Conservation (phyloP, 495 filamentous ascomycete genomes). For the Daldinia vernicosa region DNA sequence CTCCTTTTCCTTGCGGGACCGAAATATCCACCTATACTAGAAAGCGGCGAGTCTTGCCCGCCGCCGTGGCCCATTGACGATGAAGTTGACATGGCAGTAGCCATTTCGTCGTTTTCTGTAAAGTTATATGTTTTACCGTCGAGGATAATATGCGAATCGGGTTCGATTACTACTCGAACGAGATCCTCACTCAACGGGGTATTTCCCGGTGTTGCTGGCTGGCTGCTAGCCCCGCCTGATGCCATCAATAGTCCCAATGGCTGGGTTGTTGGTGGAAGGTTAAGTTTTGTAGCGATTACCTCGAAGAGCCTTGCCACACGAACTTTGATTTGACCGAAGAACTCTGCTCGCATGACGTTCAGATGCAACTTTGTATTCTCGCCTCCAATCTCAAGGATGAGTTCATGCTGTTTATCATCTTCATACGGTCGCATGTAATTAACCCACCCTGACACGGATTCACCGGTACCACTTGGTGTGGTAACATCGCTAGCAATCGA, state of each 20-base stretch:
- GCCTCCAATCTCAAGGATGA: slow-evolving; percentile 80
- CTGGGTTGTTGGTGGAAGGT: slow-evolving; percentile 68
- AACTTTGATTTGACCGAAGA: slow-evolving; percentile 72
- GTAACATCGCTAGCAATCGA: slow-evolving; percentile 64
- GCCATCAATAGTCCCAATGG: slow-evolving; percentile 75
- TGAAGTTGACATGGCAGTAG: slow-evolving; percentile 44
- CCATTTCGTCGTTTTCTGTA: slow-evolving; percentile 41
- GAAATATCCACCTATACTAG: slow-evolving; percentile 30
- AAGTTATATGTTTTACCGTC: slow-evolving; percentile 66
- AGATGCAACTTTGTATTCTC: slow-evolving; percentile 74
- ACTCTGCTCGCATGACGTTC: slow-evolving; percentile 66
- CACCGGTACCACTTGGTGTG: slow-evolving; percentile 29
- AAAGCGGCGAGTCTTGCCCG: slow-evolving; percentile 50
- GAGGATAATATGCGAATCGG: slow-evolving; percentile 74
- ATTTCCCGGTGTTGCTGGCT: slow-evolving; percentile 73
- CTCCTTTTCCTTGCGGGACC: slow-evolving; percentile 59
- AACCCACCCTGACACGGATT: slow-evolving; percentile 66
- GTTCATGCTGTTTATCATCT: slow-evolving; percentile 74
- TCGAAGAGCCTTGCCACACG: slow-evolving; percentile 77
- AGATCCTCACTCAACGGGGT: slow-evolving; percentile 75
- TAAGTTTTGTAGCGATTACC: slow-evolving; percentile 82
- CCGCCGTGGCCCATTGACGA: slow-evolving; percentile 46
- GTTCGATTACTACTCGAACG: slow-evolving; percentile 71
- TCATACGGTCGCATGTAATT: slow-evolving; percentile 84
- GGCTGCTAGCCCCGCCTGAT: slow-evolving; percentile 57